Conservation (phyloP, 306 rosid species). For the Mucuna pruriens region DNA sequence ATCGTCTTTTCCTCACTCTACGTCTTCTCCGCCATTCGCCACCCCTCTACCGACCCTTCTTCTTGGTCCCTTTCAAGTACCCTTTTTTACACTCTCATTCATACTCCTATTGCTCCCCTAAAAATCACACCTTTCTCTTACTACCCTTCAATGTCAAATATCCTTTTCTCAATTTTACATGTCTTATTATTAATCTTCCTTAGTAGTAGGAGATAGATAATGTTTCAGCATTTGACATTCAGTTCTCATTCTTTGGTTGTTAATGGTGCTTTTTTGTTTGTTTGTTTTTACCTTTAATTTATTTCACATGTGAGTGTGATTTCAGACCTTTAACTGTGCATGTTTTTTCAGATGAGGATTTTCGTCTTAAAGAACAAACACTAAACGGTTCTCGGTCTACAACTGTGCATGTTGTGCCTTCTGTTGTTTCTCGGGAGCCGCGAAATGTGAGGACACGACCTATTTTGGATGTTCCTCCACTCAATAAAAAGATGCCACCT, state of each 20-base stretch:
- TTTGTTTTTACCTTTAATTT: not conserved
- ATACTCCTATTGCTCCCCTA: not conserved
- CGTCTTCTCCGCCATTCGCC: constrained; percentile 73
- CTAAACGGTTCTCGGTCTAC: constrained; percentile 47
- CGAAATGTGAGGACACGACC: constrained; percentile 46
- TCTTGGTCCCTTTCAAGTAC: constrained; percentile 52
- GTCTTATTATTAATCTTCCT: not conserved
- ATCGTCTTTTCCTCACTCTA: constrained; percentile 69
- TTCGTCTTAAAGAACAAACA: constrained; percentile 42
- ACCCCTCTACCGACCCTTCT: constrained; percentile 48
- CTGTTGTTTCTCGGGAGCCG: constrained; percentile 39
- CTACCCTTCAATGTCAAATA: constrained; percentile 12
- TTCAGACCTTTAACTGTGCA: constrained; percentile 30
- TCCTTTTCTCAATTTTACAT: constrained; percentile 23
- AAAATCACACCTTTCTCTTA: constrained; percentile 29
- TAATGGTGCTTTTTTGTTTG: not conserved
- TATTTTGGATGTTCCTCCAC: constrained; percentile 64
- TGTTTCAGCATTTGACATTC: constrained; percentile 2
- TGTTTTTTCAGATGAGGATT: constrained; percentile 53
- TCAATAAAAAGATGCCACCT: constrained; percentile 64
- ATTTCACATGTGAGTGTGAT: not conserved
- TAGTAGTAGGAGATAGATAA: not conserved
- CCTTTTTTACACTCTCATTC: constrained; percentile 13
- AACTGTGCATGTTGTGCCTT: constrained; percentile 27
- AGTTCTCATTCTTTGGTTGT: constrained; percentile 8